Percentiles rank a stretch among this genome's conserved stretches.
Conservation (phyloP, 805 yeast species). For the Tetrapisispora pingtungensis region DNA sequence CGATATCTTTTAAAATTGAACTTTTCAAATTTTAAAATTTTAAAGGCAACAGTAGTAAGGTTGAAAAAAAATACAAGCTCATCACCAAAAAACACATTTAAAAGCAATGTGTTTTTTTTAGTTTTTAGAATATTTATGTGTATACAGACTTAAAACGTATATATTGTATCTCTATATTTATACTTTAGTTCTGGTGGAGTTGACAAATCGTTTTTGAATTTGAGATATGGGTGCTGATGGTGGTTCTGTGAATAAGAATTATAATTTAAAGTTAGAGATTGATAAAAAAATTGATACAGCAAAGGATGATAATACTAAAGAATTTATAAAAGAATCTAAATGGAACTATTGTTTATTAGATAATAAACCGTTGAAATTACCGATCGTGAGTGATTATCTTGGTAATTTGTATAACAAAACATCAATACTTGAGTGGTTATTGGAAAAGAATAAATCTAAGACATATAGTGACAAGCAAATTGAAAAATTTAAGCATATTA, state of each 20-base stretch:
- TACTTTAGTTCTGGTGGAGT: too few species aligned
- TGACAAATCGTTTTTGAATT: too few species aligned
- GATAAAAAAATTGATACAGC: conserved; percentile 22
- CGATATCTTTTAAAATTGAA: too few species aligned
- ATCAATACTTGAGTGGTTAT: conserved; percentile 45
- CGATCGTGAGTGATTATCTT: conserved; percentile 56
- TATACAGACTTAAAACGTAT: too few species aligned
- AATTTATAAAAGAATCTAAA: conserved; percentile 20
- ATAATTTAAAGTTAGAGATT: conserved; percentile 29
- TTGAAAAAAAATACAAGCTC: too few species aligned
- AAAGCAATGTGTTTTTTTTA: too few species aligned
- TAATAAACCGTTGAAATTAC: conserved; percentile 35
- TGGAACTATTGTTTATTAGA: conserved; percentile 40
- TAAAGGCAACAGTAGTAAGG: neutral
- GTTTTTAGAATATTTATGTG: too few species aligned
- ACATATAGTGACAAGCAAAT: conserved; percentile 20
- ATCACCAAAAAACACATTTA: too few species aligned
- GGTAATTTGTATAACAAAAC: conserved; percentile 63
- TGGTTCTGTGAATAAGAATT: conserved; percentile 55
- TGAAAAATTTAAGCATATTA: conserved; percentile 28
- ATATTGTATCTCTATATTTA: too few species aligned
- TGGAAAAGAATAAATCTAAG: conserved; percentile 24
- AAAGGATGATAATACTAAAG: conserved; percentile 12
- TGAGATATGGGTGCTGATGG: conserved; percentile 46
- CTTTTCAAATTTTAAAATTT: neutral